Evolutionary conservation across 176 grass and related monocot genomes (phyloP).

Genomic region (Otatea glauca): DNA sequence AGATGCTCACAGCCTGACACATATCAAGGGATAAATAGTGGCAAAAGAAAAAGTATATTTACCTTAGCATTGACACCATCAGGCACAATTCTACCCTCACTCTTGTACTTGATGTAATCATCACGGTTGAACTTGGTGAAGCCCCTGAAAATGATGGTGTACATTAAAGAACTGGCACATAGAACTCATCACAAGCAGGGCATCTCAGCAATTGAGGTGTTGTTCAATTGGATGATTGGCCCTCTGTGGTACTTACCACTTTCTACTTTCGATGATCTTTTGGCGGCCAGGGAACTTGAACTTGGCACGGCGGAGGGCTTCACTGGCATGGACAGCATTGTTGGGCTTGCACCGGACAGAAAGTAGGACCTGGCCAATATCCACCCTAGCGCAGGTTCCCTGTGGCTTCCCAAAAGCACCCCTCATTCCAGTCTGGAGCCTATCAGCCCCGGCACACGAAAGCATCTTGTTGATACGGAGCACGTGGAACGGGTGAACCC

Average conservation of each 20-base stretch:
- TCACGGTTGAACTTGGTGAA: conserved; percentile 79
- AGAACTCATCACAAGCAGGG: not conserved
- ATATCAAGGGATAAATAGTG: not conserved
- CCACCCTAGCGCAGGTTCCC: conserved; percentile 67
- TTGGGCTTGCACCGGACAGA: conserved; percentile 70
- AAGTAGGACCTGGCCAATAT: conserved; percentile 72
- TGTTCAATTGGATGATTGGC: not conserved
- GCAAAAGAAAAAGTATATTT: not conserved
- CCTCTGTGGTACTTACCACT: conserved; percentile 52
- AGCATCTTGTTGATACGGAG: conserved; percentile 87
- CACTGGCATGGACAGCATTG: conserved; percentile 56
- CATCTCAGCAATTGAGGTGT: not conserved
- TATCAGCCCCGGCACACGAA: conserved; percentile 82
- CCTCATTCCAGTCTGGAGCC: conserved; percentile 93
- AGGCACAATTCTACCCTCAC: conserved; percentile 61
- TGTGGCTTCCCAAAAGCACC: conserved; percentile 84
- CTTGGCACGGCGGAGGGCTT: conserved; percentile 77
- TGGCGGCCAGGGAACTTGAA: conserved; percentile 88
- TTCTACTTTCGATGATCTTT: conserved; percentile 77
- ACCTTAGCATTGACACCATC: conserved; percentile 88
- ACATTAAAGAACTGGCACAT: not conserved
- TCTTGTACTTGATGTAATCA: conserved; percentile 79
- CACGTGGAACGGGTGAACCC: conserved; percentile 78
- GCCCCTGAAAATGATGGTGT: conserved; percentile 47
- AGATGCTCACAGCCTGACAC: not conserved